These are phyloP conservation scores for Beauveria varroae DNA, from an alignment of 2,329 filamentous ascomycete genomes.

Conservation along the genomic window DNA sequence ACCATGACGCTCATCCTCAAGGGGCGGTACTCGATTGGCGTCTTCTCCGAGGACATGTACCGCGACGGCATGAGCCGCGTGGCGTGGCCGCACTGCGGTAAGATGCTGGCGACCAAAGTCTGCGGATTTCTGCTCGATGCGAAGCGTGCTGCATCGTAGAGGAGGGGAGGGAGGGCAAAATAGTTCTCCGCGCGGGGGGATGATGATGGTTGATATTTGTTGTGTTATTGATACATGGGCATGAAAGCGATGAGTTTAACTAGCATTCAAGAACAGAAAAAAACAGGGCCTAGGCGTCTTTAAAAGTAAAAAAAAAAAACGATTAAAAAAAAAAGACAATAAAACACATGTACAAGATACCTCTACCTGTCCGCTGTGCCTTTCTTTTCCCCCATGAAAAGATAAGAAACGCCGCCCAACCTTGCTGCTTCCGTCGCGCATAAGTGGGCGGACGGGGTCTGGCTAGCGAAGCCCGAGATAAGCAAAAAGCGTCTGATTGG, in stretches of 20 bases:
- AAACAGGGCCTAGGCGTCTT: neutral
- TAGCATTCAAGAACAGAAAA: neutral
- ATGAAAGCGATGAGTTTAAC: constrained; percentile 5
- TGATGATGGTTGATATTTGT: neutral
- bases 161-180: neutral
- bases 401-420: neutral
- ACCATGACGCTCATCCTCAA: constrained; percentile 31
- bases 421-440: constrained; percentile 4
- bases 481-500: constrained; percentile 6
- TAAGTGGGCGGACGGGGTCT: constrained; percentile 8
- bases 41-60: constrained; percentile 22
- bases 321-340: neutral
- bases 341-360: constrained; percentile 3
- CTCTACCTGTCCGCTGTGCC: neutral
- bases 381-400: neutral
- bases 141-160: neutral
- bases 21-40: constrained; percentile 18
- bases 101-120: constrained; percentile 6
- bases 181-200: too few relatives aligned
- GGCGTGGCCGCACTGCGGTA: constrained; percentile 3
- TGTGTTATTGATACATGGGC: neutral
- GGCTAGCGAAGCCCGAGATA: constrained; percentile 2
- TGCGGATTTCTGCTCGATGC: constrained; percentile 5
- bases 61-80: constrained; percentile 21
- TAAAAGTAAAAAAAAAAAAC: neutral